A percentile compares a stretch with the other conserved stretches of the same genome.
These are phyloP conservation scores for Coniochaeta ligniaria DNA, from an alignment of 2,329 filamentous ascomycete species.

Conservation along the genomic window DNA sequence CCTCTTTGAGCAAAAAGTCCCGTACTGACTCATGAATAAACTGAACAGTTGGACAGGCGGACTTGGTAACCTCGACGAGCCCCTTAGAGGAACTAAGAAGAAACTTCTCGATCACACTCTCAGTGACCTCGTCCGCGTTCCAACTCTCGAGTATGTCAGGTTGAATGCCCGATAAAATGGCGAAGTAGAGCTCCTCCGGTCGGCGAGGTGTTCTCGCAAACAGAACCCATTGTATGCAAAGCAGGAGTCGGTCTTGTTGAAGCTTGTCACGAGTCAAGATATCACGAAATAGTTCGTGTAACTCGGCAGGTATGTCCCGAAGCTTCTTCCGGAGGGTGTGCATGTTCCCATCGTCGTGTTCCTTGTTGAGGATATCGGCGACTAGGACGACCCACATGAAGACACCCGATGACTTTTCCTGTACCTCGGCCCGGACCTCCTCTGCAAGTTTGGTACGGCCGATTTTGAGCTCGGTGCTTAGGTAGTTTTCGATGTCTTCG, in stretches of 20 bases:
- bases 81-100: slow-evolving; percentile 41
- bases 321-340: slow-evolving; percentile 21
- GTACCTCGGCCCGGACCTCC: background rate
- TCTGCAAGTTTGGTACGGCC: slow-evolving; percentile 14
- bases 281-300: slow-evolving; percentile 41
- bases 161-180: slow-evolving; percentile 24
- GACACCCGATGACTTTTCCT: slow-evolving; percentile 28
- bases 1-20: slow-evolving; percentile 32
- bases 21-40: slow-evolving; percentile 47
- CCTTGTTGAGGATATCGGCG: slow-evolving; percentile 25
- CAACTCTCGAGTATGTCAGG: slow-evolving; percentile 3
- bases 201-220: slow-evolving; percentile 35
- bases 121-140: slow-evolving; percentile 8
- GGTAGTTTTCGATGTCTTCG: slow-evolving; percentile 26
- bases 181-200: slow-evolving; percentile 33
- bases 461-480: slow-evolving; percentile 19
- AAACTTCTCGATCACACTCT: slow-evolving; percentile 19
- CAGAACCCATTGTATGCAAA: slow-evolving; percentile 47
- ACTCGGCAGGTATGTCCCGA: slow-evolving; percentile 23
- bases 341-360: slow-evolving; percentile 19
- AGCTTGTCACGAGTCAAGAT: slow-evolving; percentile 39
- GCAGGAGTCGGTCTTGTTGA: slow-evolving; percentile 29
- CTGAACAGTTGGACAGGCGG: slow-evolving; percentile 27
- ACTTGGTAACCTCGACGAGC: slow-evolving; percentile 28
- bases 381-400: slow-evolving; percentile 38